Percentiles rank a stretch among this genome's conserved stretches.
phyloP scores from a whole-genome alignment of 2,329 filamentous ascomycete species.

The Trichocomaceae sp. region DNA sequence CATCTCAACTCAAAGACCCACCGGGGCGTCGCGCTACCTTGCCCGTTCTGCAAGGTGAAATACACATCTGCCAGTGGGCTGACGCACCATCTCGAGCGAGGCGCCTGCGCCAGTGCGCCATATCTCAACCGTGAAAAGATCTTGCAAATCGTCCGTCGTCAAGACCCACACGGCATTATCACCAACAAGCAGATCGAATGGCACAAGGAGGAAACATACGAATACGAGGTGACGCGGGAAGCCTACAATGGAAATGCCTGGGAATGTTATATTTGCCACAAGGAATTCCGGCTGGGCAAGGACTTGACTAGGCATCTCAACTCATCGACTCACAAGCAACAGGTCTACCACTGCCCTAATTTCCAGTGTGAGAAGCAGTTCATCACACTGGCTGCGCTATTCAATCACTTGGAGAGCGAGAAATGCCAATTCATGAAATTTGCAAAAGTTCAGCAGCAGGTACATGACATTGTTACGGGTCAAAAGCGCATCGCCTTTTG shows the following conservation, averaged over 20 bases:
- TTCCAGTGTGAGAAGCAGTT: conserved; percentile 35
- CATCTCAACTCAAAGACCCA: conserved; percentile 52
- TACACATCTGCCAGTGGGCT: conserved; percentile 51
- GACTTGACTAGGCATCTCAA: conserved; percentile 49
- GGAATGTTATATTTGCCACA: conserved; percentile 52
- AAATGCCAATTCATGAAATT: conserved; percentile 37
- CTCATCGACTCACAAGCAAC: conserved; percentile 47
- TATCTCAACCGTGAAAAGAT: conserved; percentile 45
- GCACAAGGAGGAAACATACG: conserved; percentile 25
- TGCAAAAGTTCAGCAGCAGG: conserved; percentile 31
- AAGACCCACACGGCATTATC: conserved; percentile 46
- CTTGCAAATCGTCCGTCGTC: conserved; percentile 39
- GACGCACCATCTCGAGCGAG: conserved; percentile 51
- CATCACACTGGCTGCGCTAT: conserved; percentile 33
- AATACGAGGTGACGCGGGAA: conserved; percentile 33
- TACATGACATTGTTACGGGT: conserved; percentile 15
- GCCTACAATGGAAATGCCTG: conserved; percentile 44
- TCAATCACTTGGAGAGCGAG: conserved; percentile 44
- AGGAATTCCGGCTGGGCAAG: conserved; percentile 30
- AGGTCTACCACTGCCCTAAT: conserved; percentile 42
- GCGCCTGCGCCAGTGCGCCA: conserved; percentile 45
- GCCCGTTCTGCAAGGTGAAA: conserved; percentile 49
- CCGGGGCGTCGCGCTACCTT: conserved; percentile 39
- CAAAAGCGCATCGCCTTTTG: conserved; percentile 15
- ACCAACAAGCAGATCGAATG: conserved; percentile 48